Evolutionary conservation across 2,329 filamentous ascomycete species (phyloP).

Genomic region (Zymoseptoria brevis): DNA sequence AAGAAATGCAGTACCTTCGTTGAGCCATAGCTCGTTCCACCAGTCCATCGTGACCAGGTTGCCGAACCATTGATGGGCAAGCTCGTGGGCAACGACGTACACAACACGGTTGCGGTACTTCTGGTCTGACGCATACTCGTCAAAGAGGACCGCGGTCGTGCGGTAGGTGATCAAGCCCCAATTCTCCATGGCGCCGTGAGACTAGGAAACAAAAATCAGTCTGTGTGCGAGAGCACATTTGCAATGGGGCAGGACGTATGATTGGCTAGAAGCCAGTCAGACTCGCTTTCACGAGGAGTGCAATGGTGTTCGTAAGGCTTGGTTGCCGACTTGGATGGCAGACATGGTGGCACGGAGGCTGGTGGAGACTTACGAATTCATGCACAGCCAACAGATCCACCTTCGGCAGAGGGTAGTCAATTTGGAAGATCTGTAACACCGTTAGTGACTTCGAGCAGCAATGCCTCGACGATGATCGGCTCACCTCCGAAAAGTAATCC

Average conservation of each 20-base stretch:
- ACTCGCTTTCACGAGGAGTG: not conserved
- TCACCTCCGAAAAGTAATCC: slow-evolving; percentile 82
- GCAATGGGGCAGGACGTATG: slow-evolving; percentile 30
- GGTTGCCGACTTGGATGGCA: not conserved
- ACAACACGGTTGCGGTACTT: slow-evolving; percentile 89
- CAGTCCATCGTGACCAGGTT: slow-evolving; percentile 96
- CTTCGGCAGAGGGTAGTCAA: slow-evolving; percentile 90
- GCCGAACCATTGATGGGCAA: slow-evolving; percentile 94
- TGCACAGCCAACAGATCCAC: slow-evolving; percentile 84
- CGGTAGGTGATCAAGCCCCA: slow-evolving; percentile 91
- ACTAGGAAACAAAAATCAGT: slow-evolving; percentile 43
- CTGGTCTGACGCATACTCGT: slow-evolving; percentile 82
- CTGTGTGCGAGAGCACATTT: not conserved
- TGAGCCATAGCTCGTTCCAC: slow-evolving; percentile 71
- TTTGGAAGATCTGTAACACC: slow-evolving; percentile 59
- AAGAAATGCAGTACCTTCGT: slow-evolving; percentile 51
- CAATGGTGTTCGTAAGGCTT: not conserved
- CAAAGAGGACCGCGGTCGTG: slow-evolving; percentile 91
- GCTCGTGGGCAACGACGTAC: slow-evolving; percentile 95
- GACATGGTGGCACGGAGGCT: not conserved
- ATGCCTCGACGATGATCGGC: not conserved
- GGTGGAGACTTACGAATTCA: slow-evolving; percentile 61
- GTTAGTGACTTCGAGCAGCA: not conserved
- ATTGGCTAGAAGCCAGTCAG: slow-evolving; percentile 32
- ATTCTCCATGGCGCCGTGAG: slow-evolving; percentile 81